Evolutionary conservation across 2,329 filamentous ascomycete species (phyloP).

Genomic region (Meredithiella fracta): DNA sequence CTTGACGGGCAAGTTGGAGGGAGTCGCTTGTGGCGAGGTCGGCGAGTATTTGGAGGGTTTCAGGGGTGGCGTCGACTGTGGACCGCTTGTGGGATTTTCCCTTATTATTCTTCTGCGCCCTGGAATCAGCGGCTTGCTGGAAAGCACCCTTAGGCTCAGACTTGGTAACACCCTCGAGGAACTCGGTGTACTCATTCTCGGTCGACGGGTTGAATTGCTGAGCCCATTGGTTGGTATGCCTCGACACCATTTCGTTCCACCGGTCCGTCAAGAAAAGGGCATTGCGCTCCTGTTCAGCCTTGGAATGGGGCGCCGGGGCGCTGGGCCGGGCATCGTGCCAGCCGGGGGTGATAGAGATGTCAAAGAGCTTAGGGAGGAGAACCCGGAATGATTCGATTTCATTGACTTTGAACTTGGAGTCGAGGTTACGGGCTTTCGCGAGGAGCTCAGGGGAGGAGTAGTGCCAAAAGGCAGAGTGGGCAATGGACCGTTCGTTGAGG

Average conservation of each 20-base stretch:
- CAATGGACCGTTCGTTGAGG: slow-evolving; percentile 26
- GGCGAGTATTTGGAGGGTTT: background rate
- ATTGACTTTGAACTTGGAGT: slow-evolving; percentile 17
- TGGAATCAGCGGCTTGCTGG: background rate
- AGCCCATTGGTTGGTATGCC: slow-evolving; percentile 29
- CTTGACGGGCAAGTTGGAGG: slow-evolving; percentile 9
- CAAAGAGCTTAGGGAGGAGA: slow-evolving; percentile 35
- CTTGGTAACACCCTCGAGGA: slow-evolving; percentile 2
- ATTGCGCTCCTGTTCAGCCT: slow-evolving; percentile 37
- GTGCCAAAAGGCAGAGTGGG: slow-evolving; percentile 29
- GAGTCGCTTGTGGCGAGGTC: slow-evolving; percentile 5
- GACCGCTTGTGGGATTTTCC: background rate
- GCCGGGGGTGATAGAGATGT: slow-evolving; percentile 37
- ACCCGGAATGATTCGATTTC: slow-evolving; percentile 31
- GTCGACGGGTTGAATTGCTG: slow-evolving; percentile 18
- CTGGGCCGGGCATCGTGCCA: slow-evolving; percentile 29
- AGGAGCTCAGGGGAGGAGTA: slow-evolving; percentile 19
- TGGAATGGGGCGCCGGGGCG: slow-evolving; percentile 29
- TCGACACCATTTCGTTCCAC: slow-evolving; percentile 33
- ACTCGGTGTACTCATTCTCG: slow-evolving; percentile 11
- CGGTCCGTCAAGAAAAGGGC: slow-evolving; percentile 31
- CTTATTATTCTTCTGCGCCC: background rate
- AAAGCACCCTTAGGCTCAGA: background rate
- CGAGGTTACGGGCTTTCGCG: slow-evolving; percentile 18
- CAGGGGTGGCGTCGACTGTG: background rate